Percentiles rank a stretch among this genome's conserved stretches.
Conservation (phyloP, 2,329 filamentous ascomycete species). For the Ciborinia camelliae region DNA sequence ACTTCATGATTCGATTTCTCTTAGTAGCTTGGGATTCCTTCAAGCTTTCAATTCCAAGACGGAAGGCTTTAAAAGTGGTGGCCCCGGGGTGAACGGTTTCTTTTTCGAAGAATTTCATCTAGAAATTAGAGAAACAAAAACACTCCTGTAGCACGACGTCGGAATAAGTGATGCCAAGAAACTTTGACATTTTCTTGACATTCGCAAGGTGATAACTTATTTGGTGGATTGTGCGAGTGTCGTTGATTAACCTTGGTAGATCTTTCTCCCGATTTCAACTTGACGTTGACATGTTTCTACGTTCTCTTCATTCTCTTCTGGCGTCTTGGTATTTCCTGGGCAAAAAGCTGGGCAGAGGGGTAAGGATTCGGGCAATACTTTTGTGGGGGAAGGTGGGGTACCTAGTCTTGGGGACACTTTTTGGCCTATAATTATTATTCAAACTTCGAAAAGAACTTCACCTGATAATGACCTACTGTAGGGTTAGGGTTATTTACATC, state of each 20-base stretch:
- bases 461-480: too few species aligned
- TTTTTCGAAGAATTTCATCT: background rate
- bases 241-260: background rate
- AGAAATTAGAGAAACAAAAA: background rate
- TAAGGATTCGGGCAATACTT: background rate
- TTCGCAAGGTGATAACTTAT: background rate
- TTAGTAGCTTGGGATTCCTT: conserved; percentile 4
- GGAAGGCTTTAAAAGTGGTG: background rate
- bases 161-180: conserved; percentile 1
- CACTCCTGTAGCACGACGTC: background rate
- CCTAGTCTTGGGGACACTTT: background rate
- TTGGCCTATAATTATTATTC: background rate
- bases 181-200: background rate
- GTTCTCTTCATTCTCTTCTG: background rate
- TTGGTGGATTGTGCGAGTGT: background rate
- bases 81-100: background rate
- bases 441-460: background rate
- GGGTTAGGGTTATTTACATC: too few species aligned
- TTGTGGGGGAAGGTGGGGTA: background rate
- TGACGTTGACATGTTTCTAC: background rate
- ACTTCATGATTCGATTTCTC: conserved; percentile 1
- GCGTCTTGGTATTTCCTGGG: background rate
- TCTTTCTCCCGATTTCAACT: background rate
- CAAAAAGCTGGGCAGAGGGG: conserved; percentile 7
- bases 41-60: conserved; percentile 1